Evolutionary conservation across 2,329 filamentous ascomycete genomes (phyloP).

Genomic region (Hypoxylon sp.): DNA sequence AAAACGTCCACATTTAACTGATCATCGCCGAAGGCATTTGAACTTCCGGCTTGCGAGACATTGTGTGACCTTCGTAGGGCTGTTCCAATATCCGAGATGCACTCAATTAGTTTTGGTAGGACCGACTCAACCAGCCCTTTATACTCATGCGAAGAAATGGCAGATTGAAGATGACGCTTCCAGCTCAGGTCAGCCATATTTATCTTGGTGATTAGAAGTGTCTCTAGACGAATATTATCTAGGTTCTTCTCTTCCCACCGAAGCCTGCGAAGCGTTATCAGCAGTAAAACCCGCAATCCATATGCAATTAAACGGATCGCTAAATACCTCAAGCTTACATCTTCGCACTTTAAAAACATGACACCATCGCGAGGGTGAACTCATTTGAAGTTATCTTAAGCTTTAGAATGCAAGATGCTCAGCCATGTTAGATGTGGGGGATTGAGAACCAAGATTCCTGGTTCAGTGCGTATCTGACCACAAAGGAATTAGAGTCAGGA

Average conservation of each 20-base stretch:
- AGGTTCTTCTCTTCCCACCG: background rate
- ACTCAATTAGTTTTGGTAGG: constrained; percentile 64
- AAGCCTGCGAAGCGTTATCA: background rate
- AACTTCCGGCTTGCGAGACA: constrained; percentile 64
- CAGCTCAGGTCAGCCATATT: constrained; percentile 22
- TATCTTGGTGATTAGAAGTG: background rate
- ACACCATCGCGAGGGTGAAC: background rate
- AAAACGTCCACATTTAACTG: constrained; percentile 72
- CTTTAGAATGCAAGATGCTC: background rate
- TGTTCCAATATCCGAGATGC: constrained; percentile 62
- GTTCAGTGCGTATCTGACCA: background rate
- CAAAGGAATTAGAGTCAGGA: background rate
- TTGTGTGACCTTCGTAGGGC: constrained; percentile 62
- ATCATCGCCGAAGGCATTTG: constrained; percentile 72
- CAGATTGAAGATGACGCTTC: constrained; percentile 25
- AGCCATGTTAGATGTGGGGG: background rate
- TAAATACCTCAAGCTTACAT: constrained; percentile 4
- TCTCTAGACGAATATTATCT: background rate
- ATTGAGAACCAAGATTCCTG: background rate
- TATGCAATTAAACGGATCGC: constrained; percentile 30
- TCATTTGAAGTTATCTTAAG: background rate
- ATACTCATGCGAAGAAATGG: constrained; percentile 31
- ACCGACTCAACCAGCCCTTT: constrained; percentile 60
- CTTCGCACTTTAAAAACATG: background rate
- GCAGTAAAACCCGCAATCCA: constrained; percentile 16